Base-by-base conservation (phyloP, 108 stramenopile genomes). In the Stephanodiscus minutulus region DNA sequence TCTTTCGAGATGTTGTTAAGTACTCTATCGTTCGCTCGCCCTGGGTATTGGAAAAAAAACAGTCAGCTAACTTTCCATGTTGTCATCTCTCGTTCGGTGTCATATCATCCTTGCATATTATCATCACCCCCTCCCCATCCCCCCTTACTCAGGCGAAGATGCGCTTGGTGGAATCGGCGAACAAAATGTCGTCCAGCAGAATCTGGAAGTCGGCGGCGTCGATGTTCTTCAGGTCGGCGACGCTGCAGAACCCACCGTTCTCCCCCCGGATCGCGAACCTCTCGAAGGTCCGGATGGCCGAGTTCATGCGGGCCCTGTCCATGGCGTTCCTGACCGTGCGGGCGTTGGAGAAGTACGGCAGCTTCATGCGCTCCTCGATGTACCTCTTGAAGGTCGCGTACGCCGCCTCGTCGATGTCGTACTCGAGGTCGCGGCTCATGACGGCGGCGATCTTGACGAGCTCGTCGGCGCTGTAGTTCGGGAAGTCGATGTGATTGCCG, bases 401-500 rank as follows among this genome's bases (percentile, higher is more conserved):
- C 11, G 94, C 94, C 24, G 58, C 68, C 0, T 71, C 57, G 54
- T 88, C 80, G 70, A 96, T 91, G 54, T 93, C 89, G 68, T 98
- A 98, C 81, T 97, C 94, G 68, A 97, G 83, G 57, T 96, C 90
- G 35, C 90, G 73, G 39, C 94, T 85, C 96, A 98, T 97, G 29
- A 98, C 93, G 25, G 36, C 53, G 17, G 96, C 94, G 77, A 98
- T 97, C 50, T 90, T 83, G 28, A 96, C 94, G 64, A 98, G 91
- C 81, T 98, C 98, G 67, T 97, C 96, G 37, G 91, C 85, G 37
- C 85, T 74, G 86, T 97, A 97, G 91, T 98, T 97, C 49, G 98
- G 98, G 91, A 98, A 98, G 74, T 97, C 96, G 75, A 98, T 95
- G 94, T 97, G 97, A 95, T 97, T 97, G 59, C 97, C 97, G 65